phyloP scores from a whole-genome alignment of 768 basidiomycete genomes.

The Hemileccinum impolitum region DNA sequence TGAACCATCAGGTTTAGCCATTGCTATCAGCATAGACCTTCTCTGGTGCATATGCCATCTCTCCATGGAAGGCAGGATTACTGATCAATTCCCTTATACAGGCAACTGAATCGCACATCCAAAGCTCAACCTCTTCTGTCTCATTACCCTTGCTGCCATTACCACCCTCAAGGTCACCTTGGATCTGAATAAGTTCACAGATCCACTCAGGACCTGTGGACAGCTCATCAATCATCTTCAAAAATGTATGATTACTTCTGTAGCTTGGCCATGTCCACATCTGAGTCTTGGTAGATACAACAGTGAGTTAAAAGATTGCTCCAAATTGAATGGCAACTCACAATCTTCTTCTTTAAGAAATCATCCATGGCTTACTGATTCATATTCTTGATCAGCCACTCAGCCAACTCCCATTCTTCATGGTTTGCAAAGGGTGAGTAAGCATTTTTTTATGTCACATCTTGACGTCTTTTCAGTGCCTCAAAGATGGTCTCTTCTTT shows the following conservation, averaged over 20 bases:
- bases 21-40: neutral
- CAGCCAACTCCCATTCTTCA: too few species aligned
- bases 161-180: neutral
- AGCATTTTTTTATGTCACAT: too few species aligned
- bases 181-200: neutral
- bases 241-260: neutral
- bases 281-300: too few species aligned
- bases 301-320: too few species aligned
- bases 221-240: neutral
- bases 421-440: too few species aligned
- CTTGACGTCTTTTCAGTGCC: too few species aligned
- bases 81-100: slow-evolving; percentile 30
- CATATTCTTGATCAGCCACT: too few species aligned
- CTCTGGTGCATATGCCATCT: slow-evolving; percentile 3
- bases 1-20: neutral
- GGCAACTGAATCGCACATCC: slow-evolving; percentile 31
- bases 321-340: too few species aligned
- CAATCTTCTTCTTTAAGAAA: too few species aligned
- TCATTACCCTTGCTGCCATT: neutral
- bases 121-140: slow-evolving; percentile 25
- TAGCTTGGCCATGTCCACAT: too few species aligned
- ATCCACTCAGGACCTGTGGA: neutral
- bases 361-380: too few species aligned
- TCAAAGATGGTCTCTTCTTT: too few species aligned
- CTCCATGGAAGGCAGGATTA: slow-evolving; percentile 12